Base-by-base conservation (phyloP, 306 rosid species). In the Betula pendula region DNA sequence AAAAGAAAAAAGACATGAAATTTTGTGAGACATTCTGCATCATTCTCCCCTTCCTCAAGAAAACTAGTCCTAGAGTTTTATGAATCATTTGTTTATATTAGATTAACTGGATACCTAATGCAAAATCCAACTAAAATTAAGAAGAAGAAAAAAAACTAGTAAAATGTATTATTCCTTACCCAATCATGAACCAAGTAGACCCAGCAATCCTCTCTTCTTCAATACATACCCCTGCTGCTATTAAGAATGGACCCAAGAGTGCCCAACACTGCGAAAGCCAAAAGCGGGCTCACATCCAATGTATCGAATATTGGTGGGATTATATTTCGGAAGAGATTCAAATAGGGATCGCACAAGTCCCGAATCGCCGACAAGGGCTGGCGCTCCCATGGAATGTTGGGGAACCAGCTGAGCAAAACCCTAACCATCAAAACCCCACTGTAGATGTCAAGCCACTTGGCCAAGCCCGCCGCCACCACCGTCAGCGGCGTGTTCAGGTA, bases 331-430 rank as follows among this genome's bases (percentile, higher is more conserved):
- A 96, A 96, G 56, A 96, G 87, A 48, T 90, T 91, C 20, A 96
- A 83, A 79, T 92, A 96, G 0, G 98, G 98, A 81, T 91, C 99
- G 19, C 99, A 95, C 5, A 95, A 93, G 83, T 95, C 99, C 0
- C 97, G 72, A 17, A 95, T 95, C 0, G 97, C 97, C 0, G 96
- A 95, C 0, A 95, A 87, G 8, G 99, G 99, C 58, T 96, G 98
- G 0, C 92, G 85, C 4, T 95, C 98, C 98, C 97, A 94, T 0
- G 98, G 97, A 74, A 94, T 92, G 33, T 94, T 95, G 0, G 99
- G 99, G 85, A 95, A 95, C 99, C 99, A 95, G 74, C 97, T 92
- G 43, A 95, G 95, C 49, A 95, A 81, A 80, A 95, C 99, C 90
- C 99, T 87, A 77, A 95, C 97, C 92, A 95, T 84, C 88, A 95